Evolutionary conservation across 305 asterid genomes (phyloP).

Genomic region (Lippia alba): DNA sequence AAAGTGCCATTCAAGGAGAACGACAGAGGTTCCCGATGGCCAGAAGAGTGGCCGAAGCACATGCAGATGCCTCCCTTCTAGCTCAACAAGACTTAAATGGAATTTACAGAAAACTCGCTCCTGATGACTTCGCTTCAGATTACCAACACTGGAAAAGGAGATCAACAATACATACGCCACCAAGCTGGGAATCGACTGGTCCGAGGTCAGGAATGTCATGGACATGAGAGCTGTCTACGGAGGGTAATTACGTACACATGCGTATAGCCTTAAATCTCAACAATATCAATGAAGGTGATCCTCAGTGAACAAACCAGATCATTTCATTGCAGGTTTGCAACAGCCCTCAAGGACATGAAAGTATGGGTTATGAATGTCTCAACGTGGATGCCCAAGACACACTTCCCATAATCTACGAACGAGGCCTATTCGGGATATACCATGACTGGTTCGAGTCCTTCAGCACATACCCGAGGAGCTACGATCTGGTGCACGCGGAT

Average conservation of each 20-base stretch:
- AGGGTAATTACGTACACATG: slow-evolving; percentile 54
- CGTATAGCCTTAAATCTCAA: too few relatives aligned
- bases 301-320: too few relatives aligned
- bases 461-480: slow-evolving; percentile 90
- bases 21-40: slow-evolving; percentile 85
- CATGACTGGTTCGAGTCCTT: slow-evolving; percentile 98
- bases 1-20: slow-evolving; percentile 54
- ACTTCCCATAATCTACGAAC: slow-evolving; percentile 84
- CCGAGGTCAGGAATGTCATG: slow-evolving; percentile 80
- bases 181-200: slow-evolving; percentile 81
- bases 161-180: slow-evolving; percentile 62
- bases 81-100: slow-evolving; percentile 70
- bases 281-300: too few relatives aligned
- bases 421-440: slow-evolving; percentile 87
- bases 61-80: slow-evolving; percentile 72
- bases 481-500: slow-evolving; percentile 90
- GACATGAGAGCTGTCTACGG: slow-evolving; percentile 97
- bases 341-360: slow-evolving; percentile 80
- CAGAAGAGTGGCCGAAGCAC: slow-evolving; percentile 88
- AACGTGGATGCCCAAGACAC: slow-evolving; percentile 84
- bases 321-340: slow-evolving; percentile 73
- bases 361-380: slow-evolving; percentile 91
- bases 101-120: slow-evolving; percentile 83
- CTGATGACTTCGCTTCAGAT: slow-evolving; percentile 79
- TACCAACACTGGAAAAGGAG: slow-evolving; percentile 72